Evolutionary conservation across 495 filamentous ascomycete species (phyloP), one percentile per base, ranked within the genome.

Genomic region (Penicillium antarcticum): DNA sequence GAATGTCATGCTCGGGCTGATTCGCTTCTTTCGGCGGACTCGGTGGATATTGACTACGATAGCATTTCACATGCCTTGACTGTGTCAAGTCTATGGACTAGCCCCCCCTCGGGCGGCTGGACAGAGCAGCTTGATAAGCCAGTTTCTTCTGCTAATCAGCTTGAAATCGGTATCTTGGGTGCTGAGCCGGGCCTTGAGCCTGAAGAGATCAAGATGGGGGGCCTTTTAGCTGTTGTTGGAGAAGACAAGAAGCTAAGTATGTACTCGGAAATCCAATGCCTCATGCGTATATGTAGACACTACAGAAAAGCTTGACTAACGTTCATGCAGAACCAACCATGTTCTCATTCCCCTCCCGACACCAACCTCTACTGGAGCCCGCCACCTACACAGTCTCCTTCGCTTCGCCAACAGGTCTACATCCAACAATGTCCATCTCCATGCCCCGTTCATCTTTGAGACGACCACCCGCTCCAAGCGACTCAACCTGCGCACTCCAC

Each of bases 341-440:
- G 50, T 97, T 98, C 75, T 83, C 88, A n/a, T 96, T 97, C 60
- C 85, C 91, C 17, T 85, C 91, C 7, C 85, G 92, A 0, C 94
- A 98, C 63, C 86, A 94, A 53, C 70, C 78, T 7, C 65, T 75
- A 47, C 72, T 64, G 33, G 68, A 77, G 39, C 52, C 60, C 21
- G 57, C 70, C 13, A 71, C 44, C 19, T 87, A 79, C 51, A 59
- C 49, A 7, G 62, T 75, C 21, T 70, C 70, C 2, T 90, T 95
- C 60, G 60, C 78, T 17, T 50, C 67, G 2, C 94, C 92, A 4
- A 86, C 83, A 1, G 92, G 94, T n/a, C 78, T 97, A 10, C 94
- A 98, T 68, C 94, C 94, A 7, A 89, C 81, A 10, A 76, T 98
- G 52, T 76, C 83, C 50, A 72, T 92, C 42, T 71, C 70, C 17